Conservation (phyloP, 192 early-diverging fungal genomes). For the Backusella westeae region DNA sequence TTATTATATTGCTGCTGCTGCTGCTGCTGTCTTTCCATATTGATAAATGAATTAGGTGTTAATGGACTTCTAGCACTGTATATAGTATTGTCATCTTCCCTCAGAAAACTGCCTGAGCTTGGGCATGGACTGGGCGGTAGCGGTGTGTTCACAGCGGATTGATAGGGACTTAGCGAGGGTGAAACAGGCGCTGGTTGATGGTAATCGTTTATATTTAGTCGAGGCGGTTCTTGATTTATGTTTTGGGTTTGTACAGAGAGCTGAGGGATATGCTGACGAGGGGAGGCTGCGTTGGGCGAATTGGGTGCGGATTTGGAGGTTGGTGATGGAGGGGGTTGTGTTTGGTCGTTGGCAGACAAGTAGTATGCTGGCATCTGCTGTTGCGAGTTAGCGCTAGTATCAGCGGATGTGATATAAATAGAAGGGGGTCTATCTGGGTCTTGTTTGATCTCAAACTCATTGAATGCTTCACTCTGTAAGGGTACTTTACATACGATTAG, state of each 20-base stretch:
- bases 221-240: neutral
- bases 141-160: conserved; percentile 49
- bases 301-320: neutral
- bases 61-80: conserved; percentile 14
- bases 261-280: conserved; percentile 9
- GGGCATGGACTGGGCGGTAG: conserved; percentile 43
- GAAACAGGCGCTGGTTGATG: neutral
- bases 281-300: conserved; percentile 15
- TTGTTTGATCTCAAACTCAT: conserved; percentile 2
- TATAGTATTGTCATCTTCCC: neutral
- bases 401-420: conserved; percentile 56
- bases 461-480: neutral
- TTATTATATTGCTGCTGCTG: neutral
- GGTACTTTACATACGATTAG: neutral
- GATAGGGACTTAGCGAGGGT: conserved; percentile 38
- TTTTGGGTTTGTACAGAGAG: conserved; percentile 38
- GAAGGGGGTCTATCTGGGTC: conserved; percentile 40
- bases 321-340: neutral
- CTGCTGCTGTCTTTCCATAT: neutral
- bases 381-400: conserved; percentile 15
- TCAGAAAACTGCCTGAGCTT: neutral
- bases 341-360: neutral
- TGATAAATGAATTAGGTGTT: neutral
- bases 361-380: conserved; percentile 16
- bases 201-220: conserved; percentile 10